These are phyloP conservation scores for Suillus discolor DNA, from an alignment of 768 basidiomycete genomes.

Conservation along the genomic window DNA sequence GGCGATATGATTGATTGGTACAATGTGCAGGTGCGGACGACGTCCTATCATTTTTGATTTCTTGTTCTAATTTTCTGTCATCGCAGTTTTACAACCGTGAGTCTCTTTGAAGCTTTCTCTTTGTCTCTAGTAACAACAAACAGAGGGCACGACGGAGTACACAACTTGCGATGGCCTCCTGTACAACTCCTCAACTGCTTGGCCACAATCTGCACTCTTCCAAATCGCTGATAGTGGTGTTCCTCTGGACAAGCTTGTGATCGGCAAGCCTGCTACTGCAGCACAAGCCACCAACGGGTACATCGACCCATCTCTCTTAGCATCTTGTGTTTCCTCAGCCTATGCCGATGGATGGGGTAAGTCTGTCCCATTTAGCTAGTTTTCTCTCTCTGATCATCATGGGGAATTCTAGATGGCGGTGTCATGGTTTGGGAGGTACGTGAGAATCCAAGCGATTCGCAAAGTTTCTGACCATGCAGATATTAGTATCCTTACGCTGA, in stretches of 20 bases:
- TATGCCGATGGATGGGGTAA: conserved; percentile 68
- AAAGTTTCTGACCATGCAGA: not conserved
- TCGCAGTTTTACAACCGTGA: conserved; percentile 31
- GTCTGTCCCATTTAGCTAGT: conserved; percentile 27
- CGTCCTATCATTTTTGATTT: not conserved
- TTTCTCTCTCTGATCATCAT: conserved; percentile 3
- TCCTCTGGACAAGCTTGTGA: conserved; percentile 51
- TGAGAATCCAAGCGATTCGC: not conserved
- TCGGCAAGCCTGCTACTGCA: conserved; percentile 52
- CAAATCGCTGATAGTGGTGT: conserved; percentile 54
- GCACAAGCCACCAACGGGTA: conserved; percentile 53
- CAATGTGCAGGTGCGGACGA: conserved; percentile 41
- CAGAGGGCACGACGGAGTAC: conserved; percentile 66
- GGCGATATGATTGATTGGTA: conserved; percentile 47
- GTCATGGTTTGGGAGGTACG: conserved; percentile 45
- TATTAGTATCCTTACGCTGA: conserved; percentile 41
- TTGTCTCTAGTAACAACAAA: not conserved
- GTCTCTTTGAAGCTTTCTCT: conserved; percentile 1
- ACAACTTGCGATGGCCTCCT: conserved; percentile 64
- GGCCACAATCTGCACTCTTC: conserved; percentile 62
- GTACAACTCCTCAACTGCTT: conserved; percentile 55
- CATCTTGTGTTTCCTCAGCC: conserved; percentile 61
- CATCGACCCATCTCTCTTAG: conserved; percentile 58
- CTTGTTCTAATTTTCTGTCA: not conserved
- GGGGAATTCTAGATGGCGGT: conserved; percentile 31